Evolutionary conservation across 2,329 filamentous ascomycete species (phyloP), one percentile per base, ranked within the genome.

Genomic region (Aspergillus sojae): DNA sequence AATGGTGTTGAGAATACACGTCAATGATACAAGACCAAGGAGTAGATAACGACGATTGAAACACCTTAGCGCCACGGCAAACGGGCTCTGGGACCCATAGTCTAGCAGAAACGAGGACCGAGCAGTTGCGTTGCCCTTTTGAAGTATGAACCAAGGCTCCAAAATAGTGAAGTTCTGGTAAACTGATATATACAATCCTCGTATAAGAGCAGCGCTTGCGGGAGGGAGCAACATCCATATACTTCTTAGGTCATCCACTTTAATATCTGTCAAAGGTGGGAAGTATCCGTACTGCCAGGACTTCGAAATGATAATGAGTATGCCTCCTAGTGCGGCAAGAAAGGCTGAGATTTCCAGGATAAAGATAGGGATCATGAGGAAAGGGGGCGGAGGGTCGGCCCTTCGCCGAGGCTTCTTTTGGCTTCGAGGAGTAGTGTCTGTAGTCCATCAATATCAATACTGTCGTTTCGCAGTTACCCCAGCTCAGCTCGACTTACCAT

Each of bases 61-160:
- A 36, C 60, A 59, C 16, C 30, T 58, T n/a, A 62, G 58, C 7
- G 58, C 36, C 11, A 57, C 57, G 7, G 60, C 56, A 19, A 62
- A 36, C 11, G 60, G 60, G 23, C 58, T 62, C 56, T 58, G 39
- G 3, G 60, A 62, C 2, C 60, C 60, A 30, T 62, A 62, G 36
- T 62, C 55, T 19, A 62, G 56, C 21, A 62, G 16, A 43, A 62
- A n/a, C 6, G 60, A 62, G 52, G 60, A 46, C 5, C 48, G 55
- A 21, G 60, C 60, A 4, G 60, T 58, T 39, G 60, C 60, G 21
- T 57, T 57, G 28, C 60, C 56, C 19, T 43, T 57, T 41, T 58
- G 60, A 4, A 62, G 56, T 26, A 59, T 55, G 14, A 57, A 58
- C 60, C 60, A 62, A 36, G 60, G 60, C 53, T 62, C 60, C 21